These are phyloP conservation scores for Lagenaria siceraria DNA, from an alignment of 306 rosid species.

Conservation along the genomic window DNA sequence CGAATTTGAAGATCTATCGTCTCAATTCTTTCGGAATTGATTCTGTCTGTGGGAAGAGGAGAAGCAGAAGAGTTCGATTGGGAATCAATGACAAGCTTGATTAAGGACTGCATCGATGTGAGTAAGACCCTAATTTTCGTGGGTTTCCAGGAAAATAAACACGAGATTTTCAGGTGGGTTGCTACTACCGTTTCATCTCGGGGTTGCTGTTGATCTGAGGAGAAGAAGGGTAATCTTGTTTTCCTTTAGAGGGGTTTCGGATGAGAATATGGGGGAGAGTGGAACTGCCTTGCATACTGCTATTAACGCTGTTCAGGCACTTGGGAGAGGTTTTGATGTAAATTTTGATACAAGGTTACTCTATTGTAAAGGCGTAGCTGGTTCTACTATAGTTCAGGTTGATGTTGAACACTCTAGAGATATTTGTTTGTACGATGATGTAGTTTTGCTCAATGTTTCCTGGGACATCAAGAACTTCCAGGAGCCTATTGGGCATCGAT, in stretches of 20 bases:
- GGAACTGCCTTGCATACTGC: conserved; percentile 82
- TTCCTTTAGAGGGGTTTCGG: background rate
- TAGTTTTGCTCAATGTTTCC: conserved; percentile 55
- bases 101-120: background rate
- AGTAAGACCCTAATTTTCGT: conserved; percentile 3
- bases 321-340: conserved; percentile 90
- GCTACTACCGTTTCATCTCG: background rate
- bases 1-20: background rate
- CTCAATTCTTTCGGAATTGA: conserved; percentile 12
- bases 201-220: background rate
- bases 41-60: background rate
- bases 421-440: conserved; percentile 43
- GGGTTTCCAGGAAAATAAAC: background rate
- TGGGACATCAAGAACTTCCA: conserved; percentile 45
- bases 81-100: conserved; percentile 1
- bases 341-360: conserved; percentile 86
- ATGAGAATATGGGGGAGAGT: conserved; percentile 79
- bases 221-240: background rate
- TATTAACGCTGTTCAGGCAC: conserved; percentile 67
- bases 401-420: conserved; percentile 50
- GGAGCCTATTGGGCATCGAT: conserved; percentile 34
- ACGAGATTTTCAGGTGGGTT: background rate
- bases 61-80: background rate
- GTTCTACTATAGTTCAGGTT: conserved; percentile 57
- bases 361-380: conserved; percentile 73